Evolutionary conservation across 169 alveolate species (phyloP).

Genomic region (Cardiosporidium cionae): DNA sequence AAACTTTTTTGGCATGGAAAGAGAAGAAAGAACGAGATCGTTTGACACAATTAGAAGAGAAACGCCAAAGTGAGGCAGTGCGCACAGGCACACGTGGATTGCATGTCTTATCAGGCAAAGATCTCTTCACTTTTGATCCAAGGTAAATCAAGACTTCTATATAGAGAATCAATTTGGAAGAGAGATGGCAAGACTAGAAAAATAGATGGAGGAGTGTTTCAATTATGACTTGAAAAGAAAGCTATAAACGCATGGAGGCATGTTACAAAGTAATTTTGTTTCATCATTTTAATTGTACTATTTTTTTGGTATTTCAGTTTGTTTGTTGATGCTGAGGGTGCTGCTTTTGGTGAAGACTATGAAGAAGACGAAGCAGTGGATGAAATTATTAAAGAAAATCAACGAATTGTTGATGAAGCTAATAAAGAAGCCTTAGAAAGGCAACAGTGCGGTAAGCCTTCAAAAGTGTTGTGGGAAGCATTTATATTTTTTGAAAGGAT

Average conservation of each 20-base stretch:
- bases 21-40: slow-evolving; percentile 58
- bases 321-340: slow-evolving; percentile 26
- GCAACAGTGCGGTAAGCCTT: too few relatives aligned
- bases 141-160: background rate
- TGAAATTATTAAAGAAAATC: slow-evolving; percentile 6
- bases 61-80: slow-evolving; percentile 19
- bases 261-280: too few relatives aligned
- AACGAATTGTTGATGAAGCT: slow-evolving; percentile 1
- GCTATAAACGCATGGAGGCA: too few relatives aligned
- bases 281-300: background rate
- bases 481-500: too few relatives aligned
- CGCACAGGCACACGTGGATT: slow-evolving; percentile 7
- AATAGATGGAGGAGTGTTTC: too few relatives aligned
- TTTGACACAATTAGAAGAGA: background rate
- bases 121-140: slow-evolving; percentile 19
- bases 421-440: slow-evolving; percentile 16
- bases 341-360: slow-evolving; percentile 17
- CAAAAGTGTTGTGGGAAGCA: too few relatives aligned
- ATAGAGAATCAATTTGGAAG: background rate
- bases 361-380: slow-evolving; percentile 15
- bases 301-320: background rate
- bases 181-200: too few relatives aligned
- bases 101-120: slow-evolving; percentile 16
- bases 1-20: slow-evolving; percentile 83
- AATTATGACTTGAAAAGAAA: too few relatives aligned